Percentiles rank a stretch among this genome's conserved stretches.
Conservation (phyloP, 2,329 filamentous ascomycete genomes). For the Epichloe uncinata region DNA sequence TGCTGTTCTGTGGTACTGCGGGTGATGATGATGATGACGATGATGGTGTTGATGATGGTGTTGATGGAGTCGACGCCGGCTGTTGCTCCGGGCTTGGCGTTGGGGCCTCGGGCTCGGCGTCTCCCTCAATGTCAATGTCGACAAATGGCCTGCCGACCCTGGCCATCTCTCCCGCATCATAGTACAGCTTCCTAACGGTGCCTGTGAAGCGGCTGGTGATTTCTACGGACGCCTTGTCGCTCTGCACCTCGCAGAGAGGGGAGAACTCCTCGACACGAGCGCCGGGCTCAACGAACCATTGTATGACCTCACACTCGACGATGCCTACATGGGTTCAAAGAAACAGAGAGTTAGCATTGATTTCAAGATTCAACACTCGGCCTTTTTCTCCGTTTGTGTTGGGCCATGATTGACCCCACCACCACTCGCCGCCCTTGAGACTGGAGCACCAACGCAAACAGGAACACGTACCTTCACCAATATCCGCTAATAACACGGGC, state of each 20-base stretch:
- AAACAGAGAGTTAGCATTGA: not conserved
- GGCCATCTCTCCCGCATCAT: constrained; percentile 91
- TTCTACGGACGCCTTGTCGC: constrained; percentile 82
- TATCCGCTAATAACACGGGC: constrained; percentile 71
- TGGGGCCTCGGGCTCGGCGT: constrained; percentile 35
- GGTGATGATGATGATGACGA: constrained; percentile 6
- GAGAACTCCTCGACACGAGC: constrained; percentile 96
- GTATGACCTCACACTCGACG: constrained; percentile 95
- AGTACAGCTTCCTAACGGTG: constrained; percentile 91
- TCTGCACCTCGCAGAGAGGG: constrained; percentile 94
- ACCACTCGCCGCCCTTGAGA: not conserved
- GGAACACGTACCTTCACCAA: constrained; percentile 56
- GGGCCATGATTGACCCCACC: not conserved
- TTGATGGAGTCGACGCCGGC: constrained; percentile 15
- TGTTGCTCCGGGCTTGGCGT: constrained; percentile 4
- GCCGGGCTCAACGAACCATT: constrained; percentile 97
- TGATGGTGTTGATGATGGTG: constrained; percentile 12
- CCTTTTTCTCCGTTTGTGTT: not conserved
- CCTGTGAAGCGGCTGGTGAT: constrained; percentile 94
- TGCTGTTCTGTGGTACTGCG: not conserved
- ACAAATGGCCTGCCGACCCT: constrained; percentile 89
- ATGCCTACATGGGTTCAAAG: constrained; percentile 48
- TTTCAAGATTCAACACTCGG: not conserved
- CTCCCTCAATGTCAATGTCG: constrained; percentile 84
- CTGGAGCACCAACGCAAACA: too few species aligned